Conservation (phyloP, 2,329 filamentous ascomycete species). For the Beauveria caledonica region DNA sequence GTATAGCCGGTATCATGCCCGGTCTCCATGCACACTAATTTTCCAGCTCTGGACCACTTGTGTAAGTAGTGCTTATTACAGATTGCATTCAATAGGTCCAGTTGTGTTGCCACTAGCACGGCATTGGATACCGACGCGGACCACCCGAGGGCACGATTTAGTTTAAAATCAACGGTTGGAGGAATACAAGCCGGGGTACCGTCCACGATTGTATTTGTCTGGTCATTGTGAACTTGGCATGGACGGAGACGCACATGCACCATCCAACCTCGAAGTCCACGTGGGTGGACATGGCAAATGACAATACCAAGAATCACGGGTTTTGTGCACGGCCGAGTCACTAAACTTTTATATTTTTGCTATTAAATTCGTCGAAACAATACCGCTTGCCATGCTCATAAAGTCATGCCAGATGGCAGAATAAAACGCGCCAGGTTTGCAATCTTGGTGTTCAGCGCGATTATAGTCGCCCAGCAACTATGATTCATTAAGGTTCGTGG, state of each 20-base stretch:
- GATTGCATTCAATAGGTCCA: not conserved
- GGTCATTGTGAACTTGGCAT: too few species aligned
- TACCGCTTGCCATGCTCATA: not conserved
- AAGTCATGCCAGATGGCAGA: not conserved
- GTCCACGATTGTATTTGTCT: not conserved
- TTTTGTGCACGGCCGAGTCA: too few species aligned
- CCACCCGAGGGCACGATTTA: not conserved
- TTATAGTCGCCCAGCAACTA: not conserved
- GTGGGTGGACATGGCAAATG: too few species aligned
- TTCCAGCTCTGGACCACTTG: constrained; percentile 4
- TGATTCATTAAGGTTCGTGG: not conserved
- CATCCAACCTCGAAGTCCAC: too few species aligned
- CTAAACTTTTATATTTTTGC: too few species aligned
- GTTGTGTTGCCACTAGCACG: not conserved
- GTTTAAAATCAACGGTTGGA: not conserved
- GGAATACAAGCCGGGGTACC: not conserved
- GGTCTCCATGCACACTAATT: constrained; percentile 2
- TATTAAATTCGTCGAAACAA: not conserved
- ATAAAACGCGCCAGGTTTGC: not conserved
- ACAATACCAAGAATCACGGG: too few species aligned
- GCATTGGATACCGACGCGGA: not conserved
- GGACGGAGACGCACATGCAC: too few species aligned
- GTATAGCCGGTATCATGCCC: not conserved
- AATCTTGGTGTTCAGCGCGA: not conserved
- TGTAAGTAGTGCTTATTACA: constrained; percentile 7